These are phyloP conservation scores for Actinomucor elegans DNA, from an alignment of 371 early-diverging fungal species.

Conservation along the genomic window DNA sequence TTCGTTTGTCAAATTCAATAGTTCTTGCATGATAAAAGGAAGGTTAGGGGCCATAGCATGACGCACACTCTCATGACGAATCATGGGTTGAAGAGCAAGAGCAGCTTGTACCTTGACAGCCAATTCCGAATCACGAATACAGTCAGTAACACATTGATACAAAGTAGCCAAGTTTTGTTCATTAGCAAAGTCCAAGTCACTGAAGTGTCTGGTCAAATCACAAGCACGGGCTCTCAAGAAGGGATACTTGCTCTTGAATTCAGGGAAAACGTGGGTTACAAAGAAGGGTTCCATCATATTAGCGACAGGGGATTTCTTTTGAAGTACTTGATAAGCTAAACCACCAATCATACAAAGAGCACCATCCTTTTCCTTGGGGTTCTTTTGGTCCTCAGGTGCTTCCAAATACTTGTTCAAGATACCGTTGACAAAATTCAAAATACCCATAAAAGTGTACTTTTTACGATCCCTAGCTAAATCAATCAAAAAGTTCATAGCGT, in stretches of 20 bases:
- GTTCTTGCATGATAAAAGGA: conserved; percentile 80
- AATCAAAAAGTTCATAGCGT: conserved; percentile 73
- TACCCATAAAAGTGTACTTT: conserved; percentile 75
- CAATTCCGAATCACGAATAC: conserved; percentile 75
- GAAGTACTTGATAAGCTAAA: conserved; percentile 62
- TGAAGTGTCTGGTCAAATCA: conserved; percentile 40
- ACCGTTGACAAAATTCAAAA: conserved; percentile 74
- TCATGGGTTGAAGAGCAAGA: conserved; percentile 75
- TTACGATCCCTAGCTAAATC: conserved; percentile 76
- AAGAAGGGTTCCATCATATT: conserved; percentile 80
- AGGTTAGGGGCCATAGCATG: conserved; percentile 76
- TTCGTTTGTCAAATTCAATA: conserved; percentile 82
- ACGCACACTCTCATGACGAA: conserved; percentile 70
- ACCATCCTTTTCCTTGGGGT: conserved; percentile 82
- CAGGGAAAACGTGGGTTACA: conserved; percentile 84
- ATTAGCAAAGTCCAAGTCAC: conserved; percentile 39
- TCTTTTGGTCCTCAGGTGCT: conserved; percentile 63
- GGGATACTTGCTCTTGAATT: conserved; percentile 77
- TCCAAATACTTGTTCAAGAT: conserved; percentile 62
- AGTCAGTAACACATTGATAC: conserved; percentile 64
- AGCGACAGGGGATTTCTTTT: conserved; percentile 67
- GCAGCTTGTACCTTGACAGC: conserved; percentile 86
- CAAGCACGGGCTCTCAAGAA: conserved; percentile 76
- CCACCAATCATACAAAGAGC: conserved; percentile 83
- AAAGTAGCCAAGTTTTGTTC: conserved; percentile 51